Base-by-base conservation (phyloP, 805 yeast species). In the Yamadazyma nakazawae region DNA sequence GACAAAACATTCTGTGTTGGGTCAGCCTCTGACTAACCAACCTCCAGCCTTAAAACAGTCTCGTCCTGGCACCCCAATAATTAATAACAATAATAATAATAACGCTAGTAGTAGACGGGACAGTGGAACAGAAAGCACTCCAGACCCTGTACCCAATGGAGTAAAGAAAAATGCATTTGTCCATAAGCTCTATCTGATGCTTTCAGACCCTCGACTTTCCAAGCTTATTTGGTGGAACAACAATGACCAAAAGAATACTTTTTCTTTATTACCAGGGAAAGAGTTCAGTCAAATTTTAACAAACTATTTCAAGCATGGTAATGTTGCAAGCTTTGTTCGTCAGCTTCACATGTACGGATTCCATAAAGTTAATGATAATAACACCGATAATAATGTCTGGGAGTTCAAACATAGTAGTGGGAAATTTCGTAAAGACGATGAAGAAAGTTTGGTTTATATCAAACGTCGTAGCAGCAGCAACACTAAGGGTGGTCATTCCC, bases 291-390 rank as follows among this genome's bases (percentile, higher is more conserved):
- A 70, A 34, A 78, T 79, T 1, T 61, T 85, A 42, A 81, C 85
- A n/a, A 74, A 75, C 40, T 90, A 87, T 63, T 91, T 92, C 74
- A 92, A 92, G 63, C 97, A 91, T 68, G 95, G 96, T 3, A 92
- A 92, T 61, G 89, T 91, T 25, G 89, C 96, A 19, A 83, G 92
- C 50, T 92, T 92, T 70, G 96, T 92, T 31, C 80, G 97, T 40
- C 97, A 92, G 66, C 72, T 91, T 39, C 96, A 92, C 70, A 92
- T 91, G 97, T 90, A 90, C 63, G 97, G 97, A 1, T 90, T 91
- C 70, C 97, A 91, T 65, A 90, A 91, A 67, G 83, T 86, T 8
- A 78, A 69, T 50, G 82, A 78, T 49, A 49, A 43, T 32, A 48
- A 42, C 21, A 47, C 37, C 32, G 56, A 52, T 19, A 52, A 48